A percentile compares a stretch with the other conserved stretches of the same genome.
These are phyloP conservation scores for Achaetomium macrosporum DNA, from an alignment of 2,329 filamentous ascomycete species.

Conservation along the genomic window DNA sequence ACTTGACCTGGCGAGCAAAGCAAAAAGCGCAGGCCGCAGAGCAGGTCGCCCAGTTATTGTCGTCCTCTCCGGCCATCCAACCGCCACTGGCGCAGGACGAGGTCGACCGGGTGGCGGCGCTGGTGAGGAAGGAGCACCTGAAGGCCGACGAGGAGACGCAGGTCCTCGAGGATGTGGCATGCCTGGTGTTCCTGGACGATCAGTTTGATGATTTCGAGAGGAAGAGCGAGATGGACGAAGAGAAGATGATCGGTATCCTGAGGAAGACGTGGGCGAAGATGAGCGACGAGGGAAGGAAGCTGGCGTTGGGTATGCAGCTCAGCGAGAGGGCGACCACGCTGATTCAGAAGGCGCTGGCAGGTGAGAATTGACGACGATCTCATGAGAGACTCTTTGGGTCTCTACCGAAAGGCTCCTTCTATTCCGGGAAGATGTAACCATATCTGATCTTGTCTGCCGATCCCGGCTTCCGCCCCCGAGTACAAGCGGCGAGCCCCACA, in stretches of 20 bases:
- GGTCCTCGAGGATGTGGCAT: conserved; percentile 77
- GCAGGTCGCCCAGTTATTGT: conserved; percentile 50
- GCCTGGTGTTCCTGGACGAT: conserved; percentile 80
- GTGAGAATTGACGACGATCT: neutral
- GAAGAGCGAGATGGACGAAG: conserved; percentile 61
- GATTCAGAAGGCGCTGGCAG: conserved; percentile 26
- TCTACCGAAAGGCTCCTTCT: no score
- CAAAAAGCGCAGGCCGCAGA: conserved; percentile 60
- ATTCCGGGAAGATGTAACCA: neutral
- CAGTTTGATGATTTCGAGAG: conserved; percentile 76
- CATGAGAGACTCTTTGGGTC: no score
- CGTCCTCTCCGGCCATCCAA: conserved; percentile 30
- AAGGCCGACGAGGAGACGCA: conserved; percentile 58
- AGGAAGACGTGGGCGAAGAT: conserved; percentile 74
- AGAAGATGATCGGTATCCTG: conserved; percentile 67
- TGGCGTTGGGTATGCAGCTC: conserved; percentile 62
- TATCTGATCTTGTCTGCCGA: no score
- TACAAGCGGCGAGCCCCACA: neutral
- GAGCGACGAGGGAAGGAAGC: conserved; percentile 53
- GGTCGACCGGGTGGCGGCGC: conserved; percentile 55
- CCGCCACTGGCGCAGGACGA: conserved; percentile 43
- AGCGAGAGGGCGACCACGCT: conserved; percentile 56
- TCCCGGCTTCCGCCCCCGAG: no score
- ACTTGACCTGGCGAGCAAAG: conserved; percentile 72
- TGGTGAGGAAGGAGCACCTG: conserved; percentile 75